Evolutionary conservation across 2,329 filamentous ascomycete species (phyloP).

Genomic region (Sclerotinia minor): DNA sequence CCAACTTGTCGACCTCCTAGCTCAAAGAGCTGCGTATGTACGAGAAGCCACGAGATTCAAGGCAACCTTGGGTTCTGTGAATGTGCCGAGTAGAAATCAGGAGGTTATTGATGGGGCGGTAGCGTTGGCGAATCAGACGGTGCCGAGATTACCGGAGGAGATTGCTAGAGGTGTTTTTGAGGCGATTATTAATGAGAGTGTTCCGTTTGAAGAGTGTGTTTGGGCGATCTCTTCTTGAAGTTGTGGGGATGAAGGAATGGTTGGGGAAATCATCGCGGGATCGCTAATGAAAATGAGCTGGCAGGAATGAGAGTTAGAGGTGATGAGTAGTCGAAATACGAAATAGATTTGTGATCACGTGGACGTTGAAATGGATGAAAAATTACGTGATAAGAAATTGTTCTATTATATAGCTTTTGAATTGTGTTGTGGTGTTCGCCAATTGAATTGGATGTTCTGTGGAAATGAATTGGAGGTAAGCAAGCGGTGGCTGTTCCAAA

Average conservation of each 20-base stretch:
- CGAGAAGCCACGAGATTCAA: conserved; percentile 33
- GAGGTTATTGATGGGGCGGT: conserved; percentile 28
- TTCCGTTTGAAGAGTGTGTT: conserved; percentile 30
- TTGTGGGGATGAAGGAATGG: neutral
- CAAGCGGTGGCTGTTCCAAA: no score
- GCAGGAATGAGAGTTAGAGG: neutral
- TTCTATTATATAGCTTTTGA: neutral
- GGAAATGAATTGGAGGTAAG: no score
- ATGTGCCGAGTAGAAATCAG: conserved; percentile 27
- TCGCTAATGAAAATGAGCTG: neutral
- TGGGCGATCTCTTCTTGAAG: conserved; percentile 13
- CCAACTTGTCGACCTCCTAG: conserved; percentile 26
- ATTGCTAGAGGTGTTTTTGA: conserved; percentile 30
- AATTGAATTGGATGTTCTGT: no score
- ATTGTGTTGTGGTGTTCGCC: neutral
- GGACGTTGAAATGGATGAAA: no score
- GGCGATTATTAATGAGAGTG: conserved; percentile 29
- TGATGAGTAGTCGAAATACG: no score
- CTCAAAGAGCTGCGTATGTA: conserved; percentile 29
- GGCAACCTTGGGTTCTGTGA: conserved; percentile 22
- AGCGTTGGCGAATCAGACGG: conserved; percentile 24
- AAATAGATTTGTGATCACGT: no score
- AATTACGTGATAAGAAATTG: neutral
- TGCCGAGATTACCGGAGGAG: conserved; percentile 24
- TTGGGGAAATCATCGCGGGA: neutral